These are phyloP conservation scores for Leucocoprinus birnbaumii DNA, from an alignment of 768 basidiomycete species.

Conservation along the genomic window DNA sequence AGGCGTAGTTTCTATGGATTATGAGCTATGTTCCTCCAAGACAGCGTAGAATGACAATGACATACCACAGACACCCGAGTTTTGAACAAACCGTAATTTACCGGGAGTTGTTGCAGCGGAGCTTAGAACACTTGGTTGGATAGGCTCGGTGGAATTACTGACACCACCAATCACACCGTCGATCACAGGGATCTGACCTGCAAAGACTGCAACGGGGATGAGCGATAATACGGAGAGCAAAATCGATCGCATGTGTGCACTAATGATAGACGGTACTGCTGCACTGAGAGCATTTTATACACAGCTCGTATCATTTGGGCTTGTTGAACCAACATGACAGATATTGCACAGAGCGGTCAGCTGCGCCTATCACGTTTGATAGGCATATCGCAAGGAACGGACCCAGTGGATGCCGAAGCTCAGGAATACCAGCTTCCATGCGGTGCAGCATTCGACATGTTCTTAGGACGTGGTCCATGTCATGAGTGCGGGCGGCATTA, in stretches of 20 bases:
- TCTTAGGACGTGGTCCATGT: too few relatives aligned
- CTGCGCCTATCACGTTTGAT: too few relatives aligned
- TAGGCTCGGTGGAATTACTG: conserved; percentile 16
- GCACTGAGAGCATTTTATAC: too few relatives aligned
- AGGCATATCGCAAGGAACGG: too few relatives aligned
- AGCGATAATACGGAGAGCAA: conserved; percentile 3
- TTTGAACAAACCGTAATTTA: conserved; percentile 52
- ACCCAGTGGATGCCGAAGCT: too few relatives aligned
- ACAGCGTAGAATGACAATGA: neutral
- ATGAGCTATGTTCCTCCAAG: neutral
- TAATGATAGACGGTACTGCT: too few relatives aligned
- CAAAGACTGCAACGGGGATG: conserved; percentile 6
- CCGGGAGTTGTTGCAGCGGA: conserved; percentile 37
- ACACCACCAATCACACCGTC: conserved; percentile 52
- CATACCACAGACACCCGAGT: conserved; percentile 59
- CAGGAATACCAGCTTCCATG: too few relatives aligned
- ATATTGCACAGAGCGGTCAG: too few relatives aligned
- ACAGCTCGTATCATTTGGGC: too few relatives aligned
- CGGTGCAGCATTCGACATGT: too few relatives aligned
- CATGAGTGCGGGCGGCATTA: too few relatives aligned
- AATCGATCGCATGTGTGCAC: neutral
- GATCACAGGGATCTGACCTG: conserved; percentile 45
- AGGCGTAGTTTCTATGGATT: conserved; percentile 47
- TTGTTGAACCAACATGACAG: too few relatives aligned
- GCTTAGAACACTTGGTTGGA: conserved; percentile 14